Conservation (phyloP, 805 yeast species). For the Maudiozyma barnettii region DNA sequence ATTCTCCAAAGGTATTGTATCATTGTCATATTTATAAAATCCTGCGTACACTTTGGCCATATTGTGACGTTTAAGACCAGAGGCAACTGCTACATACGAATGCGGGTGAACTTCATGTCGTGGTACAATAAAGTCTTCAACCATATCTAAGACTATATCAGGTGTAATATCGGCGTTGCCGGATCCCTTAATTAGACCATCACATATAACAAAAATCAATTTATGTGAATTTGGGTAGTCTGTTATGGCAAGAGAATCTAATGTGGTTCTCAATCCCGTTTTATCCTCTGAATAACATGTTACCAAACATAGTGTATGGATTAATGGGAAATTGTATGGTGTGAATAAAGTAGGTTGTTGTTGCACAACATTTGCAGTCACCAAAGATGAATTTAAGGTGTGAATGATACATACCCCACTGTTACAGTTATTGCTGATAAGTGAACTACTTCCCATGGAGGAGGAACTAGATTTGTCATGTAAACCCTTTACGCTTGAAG, state of each 20-base stretch:
- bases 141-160: conserved; percentile 78
- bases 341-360: conserved; percentile 86
- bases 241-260: conserved; percentile 87
- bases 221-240: conserved; percentile 95
- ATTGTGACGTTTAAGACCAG: conserved; percentile 89
- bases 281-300: conserved; percentile 95
- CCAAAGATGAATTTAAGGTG: conserved; percentile 46
- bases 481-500: no score
- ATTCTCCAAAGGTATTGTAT: conserved; percentile 64
- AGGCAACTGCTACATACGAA: conserved; percentile 93
- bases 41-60: conserved; percentile 97
- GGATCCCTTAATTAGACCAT: conserved; percentile 89
- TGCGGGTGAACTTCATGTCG: conserved; percentile 68
- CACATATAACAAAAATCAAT: conserved; percentile 79
- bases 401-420: no score
- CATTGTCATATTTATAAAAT: conserved; percentile 75
- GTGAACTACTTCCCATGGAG: no score
- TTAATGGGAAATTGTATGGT: conserved; percentile 76
- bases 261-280: conserved; percentile 72
- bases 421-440: no score
- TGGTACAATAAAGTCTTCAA: conserved; percentile 66
- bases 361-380: conserved; percentile 74
- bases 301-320: conserved; percentile 65
- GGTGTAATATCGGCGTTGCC: conserved; percentile 86
- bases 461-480: no score